Conservation (phyloP, 257 asterid genomes). For the Galeopsis tetrahit region DNA sequence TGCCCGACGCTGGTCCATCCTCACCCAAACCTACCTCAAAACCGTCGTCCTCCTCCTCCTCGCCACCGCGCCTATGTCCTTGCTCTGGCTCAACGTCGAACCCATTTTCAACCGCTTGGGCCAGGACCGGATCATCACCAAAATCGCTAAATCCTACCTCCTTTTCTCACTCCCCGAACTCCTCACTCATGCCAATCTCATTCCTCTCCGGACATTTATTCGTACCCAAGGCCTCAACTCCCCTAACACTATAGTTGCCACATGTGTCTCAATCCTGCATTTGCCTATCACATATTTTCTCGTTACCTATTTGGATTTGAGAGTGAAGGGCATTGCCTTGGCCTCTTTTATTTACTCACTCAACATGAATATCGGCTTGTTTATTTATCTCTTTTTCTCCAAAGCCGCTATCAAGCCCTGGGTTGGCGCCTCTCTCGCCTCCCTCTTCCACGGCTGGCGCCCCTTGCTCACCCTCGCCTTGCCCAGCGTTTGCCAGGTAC, state of each 20-base stretch:
- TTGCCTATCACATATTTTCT: conserved; percentile 68
- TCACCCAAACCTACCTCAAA: conserved; percentile 65
- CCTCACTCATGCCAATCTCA: conserved; percentile 57
- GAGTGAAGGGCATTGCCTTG: conserved; percentile 69
- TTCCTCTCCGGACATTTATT: conserved; percentile 66
- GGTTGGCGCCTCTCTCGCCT: conserved; percentile 48
- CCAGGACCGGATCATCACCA: conserved; percentile 60
- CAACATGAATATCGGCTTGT: conserved; percentile 65
- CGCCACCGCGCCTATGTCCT: conserved; percentile 60
- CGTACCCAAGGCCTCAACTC: conserved; percentile 71
- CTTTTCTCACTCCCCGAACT: conserved; percentile 66
- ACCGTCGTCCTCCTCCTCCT: conserved; percentile 68
- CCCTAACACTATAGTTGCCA: conserved; percentile 62
- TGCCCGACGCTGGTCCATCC: conserved; percentile 60
- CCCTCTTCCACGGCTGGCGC: conserved; percentile 64
- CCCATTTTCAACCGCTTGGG: conserved; percentile 56
- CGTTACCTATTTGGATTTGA: conserved; percentile 50
- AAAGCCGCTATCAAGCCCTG: conserved; percentile 74
- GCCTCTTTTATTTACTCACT: conserved; percentile 62
- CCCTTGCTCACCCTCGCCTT: conserved; percentile 60
- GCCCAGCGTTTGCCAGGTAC: conserved; percentile 63
- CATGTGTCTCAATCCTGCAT: conserved; percentile 58
- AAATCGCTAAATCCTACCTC: conserved; percentile 61
- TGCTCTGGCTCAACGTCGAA: conserved; percentile 72
- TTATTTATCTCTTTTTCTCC: conserved; percentile 52